Evolutionary conservation across 2,329 filamentous ascomycete genomes (phyloP).

Genomic region (Mycocentrospora acerina): DNA sequence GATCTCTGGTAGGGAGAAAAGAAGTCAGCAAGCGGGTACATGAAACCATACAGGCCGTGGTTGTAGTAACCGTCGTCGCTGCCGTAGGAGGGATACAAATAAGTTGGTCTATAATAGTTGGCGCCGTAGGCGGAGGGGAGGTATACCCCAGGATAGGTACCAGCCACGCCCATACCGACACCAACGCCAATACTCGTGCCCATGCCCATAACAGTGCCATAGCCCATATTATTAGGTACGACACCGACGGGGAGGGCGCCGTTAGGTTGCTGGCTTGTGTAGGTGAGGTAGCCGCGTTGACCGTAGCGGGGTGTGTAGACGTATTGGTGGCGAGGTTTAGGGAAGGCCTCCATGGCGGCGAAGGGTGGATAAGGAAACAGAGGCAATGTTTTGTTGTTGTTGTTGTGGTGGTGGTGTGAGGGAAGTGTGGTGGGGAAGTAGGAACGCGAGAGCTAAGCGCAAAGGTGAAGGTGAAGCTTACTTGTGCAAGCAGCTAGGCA

Average conservation of each 20-base stretch:
- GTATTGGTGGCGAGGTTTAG: slow-evolving; percentile 36
- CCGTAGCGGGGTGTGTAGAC: slow-evolving; percentile 32
- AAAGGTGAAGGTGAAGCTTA: slow-evolving; percentile 14
- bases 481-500: slow-evolving; percentile 6
- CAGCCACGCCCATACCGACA: slow-evolving; percentile 8
- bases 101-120: slow-evolving; percentile 11
- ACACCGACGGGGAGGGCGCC: slow-evolving; percentile 27
- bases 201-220: slow-evolving; percentile 12
- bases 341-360: slow-evolving; percentile 22
- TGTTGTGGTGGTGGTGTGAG: neutral
- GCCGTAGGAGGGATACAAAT: slow-evolving; percentile 12
- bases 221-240: slow-evolving; percentile 14
- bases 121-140: slow-evolving; percentile 18
- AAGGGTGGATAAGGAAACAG: neutral
- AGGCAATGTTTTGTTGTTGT: neutral
- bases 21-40: slow-evolving; percentile 40
- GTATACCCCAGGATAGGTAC: slow-evolving; percentile 28
- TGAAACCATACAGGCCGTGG: slow-evolving; percentile 25
- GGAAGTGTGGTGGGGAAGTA: slow-evolving; percentile 1
- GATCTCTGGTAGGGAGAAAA: slow-evolving; percentile 35
- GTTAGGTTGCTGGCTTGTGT: slow-evolving; percentile 30
- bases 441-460: slow-evolving; percentile 2
- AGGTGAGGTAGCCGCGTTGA: slow-evolving; percentile 29
- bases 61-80: slow-evolving; percentile 26
- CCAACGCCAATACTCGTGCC: slow-evolving; percentile 5